Percentiles rank a stretch among this genome's conserved stretches.
Evolutionary conservation across 495 filamentous ascomycete species (phyloP).

Genomic region (Penicillium verhagenii): DNA sequence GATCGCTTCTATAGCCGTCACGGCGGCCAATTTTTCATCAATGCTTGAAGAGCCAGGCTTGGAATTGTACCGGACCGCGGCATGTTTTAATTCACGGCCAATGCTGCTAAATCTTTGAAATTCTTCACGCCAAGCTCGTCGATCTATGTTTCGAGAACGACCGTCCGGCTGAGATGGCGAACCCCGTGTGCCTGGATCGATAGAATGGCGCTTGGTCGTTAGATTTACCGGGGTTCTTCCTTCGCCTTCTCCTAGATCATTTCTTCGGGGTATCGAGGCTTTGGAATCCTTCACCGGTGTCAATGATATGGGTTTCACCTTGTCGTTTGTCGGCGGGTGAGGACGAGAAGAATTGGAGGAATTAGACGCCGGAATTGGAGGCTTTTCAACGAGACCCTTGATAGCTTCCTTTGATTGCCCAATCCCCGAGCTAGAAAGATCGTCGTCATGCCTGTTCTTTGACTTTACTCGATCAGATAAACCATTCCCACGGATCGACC

Average conservation of each 20-base stretch:
- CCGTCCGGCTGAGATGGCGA: constrained; percentile 31
- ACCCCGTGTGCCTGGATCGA: constrained; percentile 27
- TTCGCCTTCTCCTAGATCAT: constrained; percentile 28
- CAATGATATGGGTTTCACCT: constrained; percentile 21
- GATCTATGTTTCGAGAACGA: constrained; percentile 36
- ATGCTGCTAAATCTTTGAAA: constrained; percentile 40
- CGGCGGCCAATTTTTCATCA: constrained; percentile 44
- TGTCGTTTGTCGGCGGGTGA: constrained; percentile 24
- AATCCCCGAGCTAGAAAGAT: constrained; percentile 9
- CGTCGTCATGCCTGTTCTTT: constrained; percentile 22
- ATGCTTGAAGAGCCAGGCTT: constrained; percentile 26
- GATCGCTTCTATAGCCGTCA: constrained; percentile 48
- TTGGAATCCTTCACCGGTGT: constrained; percentile 37
- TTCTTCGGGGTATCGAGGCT: constrained; percentile 22
- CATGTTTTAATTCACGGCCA: constrained; percentile 51
- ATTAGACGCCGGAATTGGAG: constrained; percentile 22
- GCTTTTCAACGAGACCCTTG: constrained; percentile 26
- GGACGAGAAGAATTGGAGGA: constrained; percentile 1
- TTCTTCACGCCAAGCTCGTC: constrained; percentile 46
- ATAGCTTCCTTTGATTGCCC: constrained; percentile 22
- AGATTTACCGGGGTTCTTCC: constrained; percentile 28
- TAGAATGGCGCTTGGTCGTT: constrained; percentile 25
- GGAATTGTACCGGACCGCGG: constrained; percentile 39
- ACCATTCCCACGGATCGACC: not conserved
- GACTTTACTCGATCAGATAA: constrained; percentile 14